Base-by-base conservation (phyloP, 2,329 filamentous ascomycete genomes). In the Talaromyces sp. region DNA sequence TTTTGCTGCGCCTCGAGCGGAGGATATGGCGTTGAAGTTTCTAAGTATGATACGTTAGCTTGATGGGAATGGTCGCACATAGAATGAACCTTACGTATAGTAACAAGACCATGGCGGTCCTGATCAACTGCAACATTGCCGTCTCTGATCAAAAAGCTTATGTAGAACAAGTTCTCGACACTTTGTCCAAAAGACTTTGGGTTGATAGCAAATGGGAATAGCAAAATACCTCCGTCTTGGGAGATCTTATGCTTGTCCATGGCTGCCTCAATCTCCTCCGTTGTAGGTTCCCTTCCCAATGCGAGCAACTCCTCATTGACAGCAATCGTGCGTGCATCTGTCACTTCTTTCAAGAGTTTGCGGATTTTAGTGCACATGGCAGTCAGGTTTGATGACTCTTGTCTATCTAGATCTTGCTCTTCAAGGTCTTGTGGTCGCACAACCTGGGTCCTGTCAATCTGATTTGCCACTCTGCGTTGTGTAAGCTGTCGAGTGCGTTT, bases 151-250 rank as follows among this genome's bases (percentile, higher is more conserved):
- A 99, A 80, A 74, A 99, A 99, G 75, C 92, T 96, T 70, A 97
- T 87, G 75, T 98, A 98, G 77, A 99, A 99, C 72, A 99, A 83
- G 72, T 99, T 99, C 76, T 99, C 95, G 6, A 99, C 89, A 0
- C 93, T 97, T 77, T 99, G 95, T 0, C 92, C 92, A 72, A 98
- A 99, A 0, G 92, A 96, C 45, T 82, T 82, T 0, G 95, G 95
- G 71, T 99, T 97, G 69, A 98, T 86, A 47, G 93, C 91, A 70
- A 97, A 98, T 61, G 90, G 88, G 76, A 97, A 90, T 13, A 97
- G 79, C 59, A 91, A 88, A 3, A 97, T 86, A 17, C 91, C 91
- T 1, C 88, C 89, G 1, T 88, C 88, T 19, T 84, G 82, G 13
- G 88, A 85, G 15, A 97, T 80, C 2, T 88, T 86, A 71, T 90